Evolutionary conservation across 805 yeast genomes (phyloP).

Genomic region (Candida ponderosae): DNA sequence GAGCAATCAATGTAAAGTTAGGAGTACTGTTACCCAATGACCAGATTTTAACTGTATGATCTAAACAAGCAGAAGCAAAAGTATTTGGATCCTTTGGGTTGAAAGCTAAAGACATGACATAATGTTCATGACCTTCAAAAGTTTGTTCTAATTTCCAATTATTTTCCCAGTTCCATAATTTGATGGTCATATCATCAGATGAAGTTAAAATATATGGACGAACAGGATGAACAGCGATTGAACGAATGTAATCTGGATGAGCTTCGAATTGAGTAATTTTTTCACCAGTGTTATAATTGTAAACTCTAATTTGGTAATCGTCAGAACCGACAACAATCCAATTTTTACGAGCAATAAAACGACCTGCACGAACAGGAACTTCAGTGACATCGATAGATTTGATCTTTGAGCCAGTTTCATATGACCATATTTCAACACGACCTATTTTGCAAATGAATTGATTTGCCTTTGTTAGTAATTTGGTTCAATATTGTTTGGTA

Average conservation of each 20-base stretch:
- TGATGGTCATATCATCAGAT: slow-evolving; percentile 86
- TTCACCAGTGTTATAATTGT: slow-evolving; percentile 93
- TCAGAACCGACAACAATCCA: slow-evolving; percentile 97
- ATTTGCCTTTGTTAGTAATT: slow-evolving; percentile 1
- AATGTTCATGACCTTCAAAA: slow-evolving; percentile 94
- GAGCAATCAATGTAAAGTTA: slow-evolving; percentile 86
- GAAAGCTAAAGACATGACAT: slow-evolving; percentile 88
- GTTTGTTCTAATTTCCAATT: slow-evolving; percentile 86
- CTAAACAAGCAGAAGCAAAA: slow-evolving; percentile 95
- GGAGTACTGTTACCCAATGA: slow-evolving; percentile 81
- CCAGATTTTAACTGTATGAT: slow-evolving; percentile 96
- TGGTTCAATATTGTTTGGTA: background rate
- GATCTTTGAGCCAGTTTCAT: slow-evolving; percentile 76
- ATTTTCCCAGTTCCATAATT: slow-evolving; percentile 96
- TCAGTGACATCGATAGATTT: slow-evolving; percentile 92
- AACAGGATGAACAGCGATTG: slow-evolving; percentile 89
- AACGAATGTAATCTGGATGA: slow-evolving; percentile 93
- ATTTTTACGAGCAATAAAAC: slow-evolving; percentile 89
- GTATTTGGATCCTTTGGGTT: slow-evolving; percentile 97
- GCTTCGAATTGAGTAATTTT: slow-evolving; percentile 94
- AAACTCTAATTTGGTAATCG: slow-evolving; percentile 90
- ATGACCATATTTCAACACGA: slow-evolving; percentile 84
- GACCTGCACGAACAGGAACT: slow-evolving; percentile 93
- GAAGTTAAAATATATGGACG: slow-evolving; percentile 85
- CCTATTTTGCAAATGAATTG: slow-evolving; percentile 12